Percentiles rank a stretch among this genome's conserved stretches.
Conservation (phyloP, 108 stramenopile species). For the Stephanodiscus minutulus region DNA sequence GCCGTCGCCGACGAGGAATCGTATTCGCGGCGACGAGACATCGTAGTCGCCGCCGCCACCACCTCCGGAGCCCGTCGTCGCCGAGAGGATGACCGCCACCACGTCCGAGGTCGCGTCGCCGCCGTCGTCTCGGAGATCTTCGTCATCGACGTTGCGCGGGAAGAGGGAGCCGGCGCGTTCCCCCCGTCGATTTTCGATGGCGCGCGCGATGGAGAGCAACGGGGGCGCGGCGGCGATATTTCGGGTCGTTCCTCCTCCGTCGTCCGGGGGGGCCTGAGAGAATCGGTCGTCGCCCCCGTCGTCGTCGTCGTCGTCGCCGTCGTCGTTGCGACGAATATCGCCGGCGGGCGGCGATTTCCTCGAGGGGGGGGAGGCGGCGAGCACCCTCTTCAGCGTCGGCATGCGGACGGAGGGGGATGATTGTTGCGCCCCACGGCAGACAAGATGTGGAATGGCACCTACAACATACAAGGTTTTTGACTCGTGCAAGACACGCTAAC, state of each 20-base stretch:
- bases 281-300: conserved; percentile 24
- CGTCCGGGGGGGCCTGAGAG: conserved; percentile 22
- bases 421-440: too few relatives aligned
- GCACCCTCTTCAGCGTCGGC: not conserved
- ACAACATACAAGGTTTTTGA: too few relatives aligned
- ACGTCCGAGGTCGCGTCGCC: conserved; percentile 14
- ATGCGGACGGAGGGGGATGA: not conserved
- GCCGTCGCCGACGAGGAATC: conserved; percentile 32
- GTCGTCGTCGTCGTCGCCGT: not conserved
- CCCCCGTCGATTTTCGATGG: not conserved
- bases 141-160: conserved; percentile 3
- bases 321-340: not conserved
- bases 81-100: conserved; percentile 35
- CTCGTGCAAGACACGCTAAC: too few relatives aligned
- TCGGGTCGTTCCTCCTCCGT: not conserved
- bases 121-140: not conserved
- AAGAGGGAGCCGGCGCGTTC: not conserved
- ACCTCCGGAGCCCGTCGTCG: conserved; percentile 9
- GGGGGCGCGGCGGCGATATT: not conserved
- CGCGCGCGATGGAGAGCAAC: not conserved
- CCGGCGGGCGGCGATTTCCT: not conserved
- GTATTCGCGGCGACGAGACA: too few relatives aligned
- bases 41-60: not conserved
- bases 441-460: too few relatives aligned
- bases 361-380: not conserved